Conservation (phyloP, 1,284 basidiomycete genomes). For the Ustilago esculenta region DNA sequence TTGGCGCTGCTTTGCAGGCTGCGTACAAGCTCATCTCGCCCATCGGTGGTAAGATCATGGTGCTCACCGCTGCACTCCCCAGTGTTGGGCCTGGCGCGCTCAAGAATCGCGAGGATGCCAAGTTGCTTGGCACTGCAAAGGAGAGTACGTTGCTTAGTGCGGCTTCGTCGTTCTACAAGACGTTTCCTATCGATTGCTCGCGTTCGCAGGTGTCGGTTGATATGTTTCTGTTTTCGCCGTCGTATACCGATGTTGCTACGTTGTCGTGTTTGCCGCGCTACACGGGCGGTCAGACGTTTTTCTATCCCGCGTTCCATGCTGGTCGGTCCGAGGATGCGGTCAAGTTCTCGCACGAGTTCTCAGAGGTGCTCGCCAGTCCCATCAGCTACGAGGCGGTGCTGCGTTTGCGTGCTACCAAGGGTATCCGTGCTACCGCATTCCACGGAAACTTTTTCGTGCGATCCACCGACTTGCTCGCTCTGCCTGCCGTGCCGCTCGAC, state of each 20-base stretch:
- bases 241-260: conserved; percentile 95
- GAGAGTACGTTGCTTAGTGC: conserved; percentile 71
- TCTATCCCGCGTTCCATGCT: conserved; percentile 98
- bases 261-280: conserved; percentile 92
- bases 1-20: conserved; percentile 95
- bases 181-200: conserved; percentile 98
- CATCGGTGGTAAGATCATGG: conserved; percentile 94
- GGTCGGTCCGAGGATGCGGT: conserved; percentile 91
- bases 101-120: conserved; percentile 95
- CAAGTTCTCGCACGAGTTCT: conserved; percentile 98
- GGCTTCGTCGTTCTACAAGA: conserved; percentile 91
- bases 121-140: conserved; percentile 93
- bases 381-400: conserved; percentile 98
- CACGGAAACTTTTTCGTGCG: conserved; percentile 99
- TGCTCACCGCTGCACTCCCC: conserved; percentile 86
- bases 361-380: conserved; percentile 88
- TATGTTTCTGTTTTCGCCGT: conserved; percentile 96
- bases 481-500: conserved; percentile 95
- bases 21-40: conserved; percentile 93
- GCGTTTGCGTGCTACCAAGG: conserved; percentile 85
- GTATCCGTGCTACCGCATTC: conserved; percentile 95
- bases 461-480: conserved; percentile 93
- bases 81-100: conserved; percentile 88
- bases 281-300: conserved; percentile 97
- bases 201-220: conserved; percentile 96